Percentiles rank a stretch among this genome's conserved stretches.
phyloP scores from a whole-genome alignment of 495 filamentous ascomycete species.

The Aspergillus hancockii region DNA sequence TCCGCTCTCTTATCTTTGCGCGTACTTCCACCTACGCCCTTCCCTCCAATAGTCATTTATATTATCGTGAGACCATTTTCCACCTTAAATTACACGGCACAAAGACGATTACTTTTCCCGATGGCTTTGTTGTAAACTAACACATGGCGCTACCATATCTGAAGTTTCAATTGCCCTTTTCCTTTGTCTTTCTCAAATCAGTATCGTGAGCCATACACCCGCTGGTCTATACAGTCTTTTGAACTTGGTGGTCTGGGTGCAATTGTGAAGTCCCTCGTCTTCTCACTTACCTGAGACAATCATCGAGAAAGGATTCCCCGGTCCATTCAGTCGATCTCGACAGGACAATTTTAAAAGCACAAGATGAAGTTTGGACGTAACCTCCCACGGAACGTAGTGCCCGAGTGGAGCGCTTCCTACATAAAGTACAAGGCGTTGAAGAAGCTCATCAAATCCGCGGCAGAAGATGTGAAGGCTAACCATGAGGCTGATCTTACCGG shows the following conservation, averaged over 20 bases:
- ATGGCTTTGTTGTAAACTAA: conserved; percentile 17
- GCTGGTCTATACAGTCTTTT: conserved; percentile 1
- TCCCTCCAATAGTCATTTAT: neutral
- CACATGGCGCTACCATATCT: conserved; percentile 23
- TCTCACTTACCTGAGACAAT: neutral
- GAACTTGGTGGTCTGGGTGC: neutral
- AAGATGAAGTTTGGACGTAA: conserved; percentile 83
- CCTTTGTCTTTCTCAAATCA: conserved; percentile 14
- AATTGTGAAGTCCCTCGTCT: neutral
- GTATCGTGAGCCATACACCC: conserved; percentile 3
- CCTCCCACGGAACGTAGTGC: conserved; percentile 89
- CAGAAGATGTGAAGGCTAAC: conserved; percentile 61
- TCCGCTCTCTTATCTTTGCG: neutral
- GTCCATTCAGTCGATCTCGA: neutral
- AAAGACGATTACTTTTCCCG: conserved; percentile 3
- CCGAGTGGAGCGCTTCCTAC: conserved; percentile 90
- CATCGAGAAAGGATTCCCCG: neutral
- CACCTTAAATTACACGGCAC: conserved; percentile 3
- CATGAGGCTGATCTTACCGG: conserved; percentile 78
- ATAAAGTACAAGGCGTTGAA: conserved; percentile 97
- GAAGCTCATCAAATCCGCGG: conserved; percentile 83
- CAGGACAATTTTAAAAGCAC: conserved; percentile 1
- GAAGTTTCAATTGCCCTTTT: conserved; percentile 17
- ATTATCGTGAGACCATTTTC: neutral
- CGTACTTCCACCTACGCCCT: neutral